Base-by-base conservation (phyloP, 163 green algal genomes). In the Trebouxia gelatinosa region DNA sequence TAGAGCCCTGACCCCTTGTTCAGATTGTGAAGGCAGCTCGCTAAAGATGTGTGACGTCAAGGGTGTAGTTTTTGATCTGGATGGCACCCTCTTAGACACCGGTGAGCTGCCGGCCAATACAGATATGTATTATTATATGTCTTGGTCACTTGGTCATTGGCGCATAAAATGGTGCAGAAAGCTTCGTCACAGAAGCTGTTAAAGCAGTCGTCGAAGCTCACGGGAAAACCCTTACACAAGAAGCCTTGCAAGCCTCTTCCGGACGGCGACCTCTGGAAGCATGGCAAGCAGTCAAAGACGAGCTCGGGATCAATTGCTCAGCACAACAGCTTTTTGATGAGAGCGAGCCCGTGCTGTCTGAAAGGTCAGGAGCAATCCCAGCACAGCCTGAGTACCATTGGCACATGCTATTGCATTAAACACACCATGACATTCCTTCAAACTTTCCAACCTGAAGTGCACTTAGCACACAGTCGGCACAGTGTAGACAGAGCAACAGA, bases 11-110 rank as follows among this genome's bases (percentile, higher is more conserved):
- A n/a, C n/a, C n/a, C n/a, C n/a, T n/a, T n/a, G n/a, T n/a, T n/a
- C n/a, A n/a, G n/a, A n/a, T n/a, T n/a, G n/a, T n/a, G n/a, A n/a
- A n/a, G n/a, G n/a, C n/a, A n/a, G n/a, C n/a, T n/a, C n/a, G n/a
- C n/a, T n/a, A n/a, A n/a, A n/a, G 17, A 72, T 72, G 64, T 23
- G 37, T 23, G 50, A 31, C 37, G 77, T 81, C 34, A 77, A 70
- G 37, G 59, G 40, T 3, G 83, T 91, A 0, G 87, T 96, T 0
- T 90, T 92, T 3, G 92, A 96, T 71, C 70, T 96, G 7, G 92
- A 96, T 81, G 92, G 86, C 32, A 88, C 80, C 5, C 51, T 95
- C 5, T 75, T 95, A 0, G 87, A 96, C 75, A 95, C 90, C 48
- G 89, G 86, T 88, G 71, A n/a, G n/a, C n/a, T n/a, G n/a, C n/a